phyloP scores from a whole-genome alignment of 2,329 filamentous ascomycete genomes.

The Calonectria pauciramosa region DNA sequence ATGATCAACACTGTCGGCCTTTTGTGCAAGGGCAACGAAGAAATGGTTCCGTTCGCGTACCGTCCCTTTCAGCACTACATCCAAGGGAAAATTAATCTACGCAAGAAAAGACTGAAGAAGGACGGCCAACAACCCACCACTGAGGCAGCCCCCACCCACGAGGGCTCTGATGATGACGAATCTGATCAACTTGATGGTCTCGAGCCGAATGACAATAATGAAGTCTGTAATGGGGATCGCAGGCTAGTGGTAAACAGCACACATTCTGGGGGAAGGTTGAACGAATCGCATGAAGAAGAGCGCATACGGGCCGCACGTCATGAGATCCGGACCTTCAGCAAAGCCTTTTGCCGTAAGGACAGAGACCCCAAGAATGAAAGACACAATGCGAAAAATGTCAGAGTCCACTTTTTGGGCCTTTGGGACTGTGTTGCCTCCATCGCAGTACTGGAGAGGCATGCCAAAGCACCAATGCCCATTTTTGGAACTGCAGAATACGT shows the following conservation, averaged over 20 bases:
- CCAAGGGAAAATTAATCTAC: slow-evolving; percentile 28
- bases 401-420: slow-evolving; percentile 66
- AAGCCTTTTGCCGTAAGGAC: slow-evolving; percentile 62
- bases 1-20: slow-evolving; percentile 65
- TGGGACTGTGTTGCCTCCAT: slow-evolving; percentile 69
- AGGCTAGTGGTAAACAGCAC: too few relatives aligned
- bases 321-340: slow-evolving; percentile 60
- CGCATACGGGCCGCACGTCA: slow-evolving; percentile 42
- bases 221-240: too few relatives aligned
- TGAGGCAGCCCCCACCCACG: not conserved
- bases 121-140: slow-evolving; percentile 15
- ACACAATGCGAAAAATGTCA: slow-evolving; percentile 52
- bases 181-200: too few relatives aligned
- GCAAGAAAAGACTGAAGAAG: slow-evolving; percentile 44
- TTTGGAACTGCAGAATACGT: slow-evolving; percentile 59
- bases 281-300: not conserved
- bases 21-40: slow-evolving; percentile 65
- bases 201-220: too few relatives aligned
- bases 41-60: slow-evolving; percentile 66
- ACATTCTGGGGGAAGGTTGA: too few relatives aligned
- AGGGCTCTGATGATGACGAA: too few relatives aligned
- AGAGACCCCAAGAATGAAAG: slow-evolving; percentile 32
- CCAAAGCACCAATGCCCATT: slow-evolving; percentile 54
- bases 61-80: slow-evolving; percentile 59
- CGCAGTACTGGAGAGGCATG: slow-evolving; percentile 54